Conservation (phyloP, 768 basidiomycete species). For the Fibroporia radiculosa region DNA sequence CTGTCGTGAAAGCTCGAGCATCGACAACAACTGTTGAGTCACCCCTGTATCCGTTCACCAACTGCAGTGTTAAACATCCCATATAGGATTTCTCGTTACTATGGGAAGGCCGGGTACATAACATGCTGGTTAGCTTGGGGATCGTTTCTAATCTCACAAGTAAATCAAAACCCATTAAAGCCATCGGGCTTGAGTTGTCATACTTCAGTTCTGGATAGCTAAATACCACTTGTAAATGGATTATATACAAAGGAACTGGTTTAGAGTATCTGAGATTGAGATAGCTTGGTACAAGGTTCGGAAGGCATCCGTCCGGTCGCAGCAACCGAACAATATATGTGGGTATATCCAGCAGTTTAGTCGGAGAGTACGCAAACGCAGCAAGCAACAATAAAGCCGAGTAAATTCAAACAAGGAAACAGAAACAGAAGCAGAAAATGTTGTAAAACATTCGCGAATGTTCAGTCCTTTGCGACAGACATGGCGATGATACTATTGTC, state of each 20-base stretch:
- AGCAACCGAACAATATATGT: not conserved
- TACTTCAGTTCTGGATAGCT: slow-evolving; percentile 68
- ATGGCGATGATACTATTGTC: slow-evolving; percentile 9
- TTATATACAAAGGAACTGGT: too few species aligned
- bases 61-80: not conserved
- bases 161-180: slow-evolving; percentile 79
- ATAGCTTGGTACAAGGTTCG: too few species aligned
- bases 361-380: not conserved
- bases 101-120: slow-evolving; percentile 90
- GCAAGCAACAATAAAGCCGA: too few species aligned
- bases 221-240: too few species aligned
- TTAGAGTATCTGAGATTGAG: too few species aligned
- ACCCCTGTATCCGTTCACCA: not conserved
- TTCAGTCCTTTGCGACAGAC: slow-evolving; percentile 15
- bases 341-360: not conserved
- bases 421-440: too few species aligned
- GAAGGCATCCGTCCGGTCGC: not conserved
- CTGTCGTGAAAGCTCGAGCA: slow-evolving; percentile 84
- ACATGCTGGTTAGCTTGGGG: slow-evolving; percentile 84
- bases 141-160: slow-evolving; percentile 87
- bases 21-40: slow-evolving; percentile 81
- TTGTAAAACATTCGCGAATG: too few species aligned
- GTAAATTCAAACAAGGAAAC: too few species aligned
- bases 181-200: slow-evolving; percentile 87
- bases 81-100: slow-evolving; percentile 78